Evolutionary conservation across 176 grass and related monocot species (phyloP).

Genomic region (Aechmea fasciata): DNA sequence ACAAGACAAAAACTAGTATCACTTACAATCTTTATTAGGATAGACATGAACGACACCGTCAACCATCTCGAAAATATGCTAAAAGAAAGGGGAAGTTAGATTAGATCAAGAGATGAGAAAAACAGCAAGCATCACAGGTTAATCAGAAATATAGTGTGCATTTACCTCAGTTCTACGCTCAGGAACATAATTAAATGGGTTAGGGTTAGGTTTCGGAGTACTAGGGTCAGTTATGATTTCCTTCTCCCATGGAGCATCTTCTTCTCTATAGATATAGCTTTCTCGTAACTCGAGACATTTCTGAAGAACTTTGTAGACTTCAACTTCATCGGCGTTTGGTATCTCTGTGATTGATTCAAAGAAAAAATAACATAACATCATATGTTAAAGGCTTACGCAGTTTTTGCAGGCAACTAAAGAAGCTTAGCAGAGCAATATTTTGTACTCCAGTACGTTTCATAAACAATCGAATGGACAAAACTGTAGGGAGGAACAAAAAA

Average conservation of each 20-base stretch:
- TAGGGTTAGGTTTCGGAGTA: conserved; percentile 81
- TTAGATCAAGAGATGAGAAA: neutral
- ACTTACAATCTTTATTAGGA: conserved; percentile 72
- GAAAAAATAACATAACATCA: neutral
- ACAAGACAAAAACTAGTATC: neutral
- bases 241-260: conserved; percentile 89
- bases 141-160: neutral
- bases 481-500: conserved; percentile 1
- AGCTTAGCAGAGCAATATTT: neutral
- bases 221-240: conserved; percentile 93
- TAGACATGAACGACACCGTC: conserved; percentile 92
- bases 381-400: too few species aligned
- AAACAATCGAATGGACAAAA: neutral
- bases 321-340: conserved; percentile 70
- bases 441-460: neutral
- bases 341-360: conserved; percentile 41
- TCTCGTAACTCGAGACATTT: conserved; percentile 90
- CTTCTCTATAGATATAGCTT: conserved; percentile 81
- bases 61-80: conserved; percentile 89
- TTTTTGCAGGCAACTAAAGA: too few species aligned
- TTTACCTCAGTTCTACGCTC: conserved; percentile 74
- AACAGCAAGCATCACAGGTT: neutral
- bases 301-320: conserved; percentile 79
- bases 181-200: conserved; percentile 60
- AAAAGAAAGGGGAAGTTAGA: conserved; percentile 10